A percentile compares a stretch with the other conserved stretches of the same genome.
Conservation (phyloP, 225 moss, liverwort and hornwort species). For the Bryum argenteum region DNA sequence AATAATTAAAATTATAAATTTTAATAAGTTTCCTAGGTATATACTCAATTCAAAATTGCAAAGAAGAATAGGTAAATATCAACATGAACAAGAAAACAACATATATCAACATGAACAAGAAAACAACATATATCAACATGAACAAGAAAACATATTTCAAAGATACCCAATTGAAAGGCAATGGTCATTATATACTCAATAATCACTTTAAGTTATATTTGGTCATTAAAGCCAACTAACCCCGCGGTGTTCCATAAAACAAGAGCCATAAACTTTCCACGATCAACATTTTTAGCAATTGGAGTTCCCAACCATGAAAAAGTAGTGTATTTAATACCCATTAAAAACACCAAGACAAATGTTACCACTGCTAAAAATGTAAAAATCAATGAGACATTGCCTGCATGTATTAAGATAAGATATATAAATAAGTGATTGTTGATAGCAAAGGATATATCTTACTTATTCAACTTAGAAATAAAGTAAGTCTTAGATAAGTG, state of each 20-base stretch:
- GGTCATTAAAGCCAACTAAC: conserved; percentile 1
- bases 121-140: neutral
- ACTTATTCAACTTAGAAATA: too few relatives aligned
- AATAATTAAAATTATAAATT: too few relatives aligned
- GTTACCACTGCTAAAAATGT: conserved; percentile 50
- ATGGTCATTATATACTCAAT: too few relatives aligned
- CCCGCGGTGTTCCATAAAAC: conserved; percentile 78
- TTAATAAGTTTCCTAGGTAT: too few relatives aligned
- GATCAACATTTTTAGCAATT: conserved; percentile 26
- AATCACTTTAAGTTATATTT: too few relatives aligned
- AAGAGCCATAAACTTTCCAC: conserved; percentile 61
- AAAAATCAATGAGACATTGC: conserved; percentile 58
- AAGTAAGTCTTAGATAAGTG: too few relatives aligned
- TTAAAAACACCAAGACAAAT: conserved; percentile 42
- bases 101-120: neutral
- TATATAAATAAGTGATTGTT: neutral
- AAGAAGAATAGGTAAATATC: too few relatives aligned
- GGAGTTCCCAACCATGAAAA: conserved; percentile 54
- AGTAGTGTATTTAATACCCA: conserved; percentile 59
- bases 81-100: neutral
- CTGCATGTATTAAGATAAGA: conserved; percentile 22
- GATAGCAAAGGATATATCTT: neutral
- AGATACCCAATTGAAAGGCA: too few relatives aligned
- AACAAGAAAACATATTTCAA: neutral
- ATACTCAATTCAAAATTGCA: too few relatives aligned